Evolutionary conservation across 2,329 filamentous ascomycete species (phyloP).

Genomic region (Hypoxylon sp.): DNA sequence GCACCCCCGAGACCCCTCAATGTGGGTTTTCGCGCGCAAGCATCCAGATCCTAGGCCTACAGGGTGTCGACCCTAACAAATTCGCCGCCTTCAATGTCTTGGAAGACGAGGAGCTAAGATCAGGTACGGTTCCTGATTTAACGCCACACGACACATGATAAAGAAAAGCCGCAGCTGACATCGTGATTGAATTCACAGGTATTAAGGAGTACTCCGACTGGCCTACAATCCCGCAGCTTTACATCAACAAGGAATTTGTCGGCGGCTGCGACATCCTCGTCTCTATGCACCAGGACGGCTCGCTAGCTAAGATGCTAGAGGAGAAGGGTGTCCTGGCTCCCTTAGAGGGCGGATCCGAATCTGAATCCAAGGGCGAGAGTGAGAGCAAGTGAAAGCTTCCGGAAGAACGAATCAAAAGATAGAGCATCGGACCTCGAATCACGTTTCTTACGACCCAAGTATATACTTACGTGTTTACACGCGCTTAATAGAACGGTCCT

Average conservation of each 20-base stretch:
- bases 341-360: conserved; percentile 62
- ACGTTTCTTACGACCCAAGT: conserved; percentile 29
- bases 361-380: conserved; percentile 54
- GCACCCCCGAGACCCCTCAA: conserved; percentile 94
- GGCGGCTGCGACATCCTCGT: conserved; percentile 98
- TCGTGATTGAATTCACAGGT: conserved; percentile 64
- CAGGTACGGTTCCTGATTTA: conserved; percentile 67
- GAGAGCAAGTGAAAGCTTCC: conserved; percentile 53
- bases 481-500: conserved; percentile 13
- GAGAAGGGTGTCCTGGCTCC: conserved; percentile 88
- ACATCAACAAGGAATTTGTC: conserved; percentile 94
- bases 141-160: not conserved
- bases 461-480: conserved; percentile 44
- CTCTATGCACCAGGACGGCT: conserved; percentile 96
- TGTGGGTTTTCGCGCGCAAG: conserved; percentile 96
- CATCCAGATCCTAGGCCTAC: conserved; percentile 94
- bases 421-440: conserved; percentile 1
- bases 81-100: conserved; percentile 99
- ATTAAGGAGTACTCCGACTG: conserved; percentile 99
- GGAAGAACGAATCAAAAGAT: conserved; percentile 15
- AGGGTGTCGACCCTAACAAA: conserved; percentile 94
- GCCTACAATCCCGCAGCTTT: conserved; percentile 98
- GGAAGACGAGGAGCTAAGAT: conserved; percentile 88
- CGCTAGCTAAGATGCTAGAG: conserved; percentile 90
- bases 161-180: not conserved